A percentile compares a stretch with the other conserved stretches of the same genome.
Conservation (phyloP, 192 early-diverging fungal species). For the Coemansia sp. region DNA sequence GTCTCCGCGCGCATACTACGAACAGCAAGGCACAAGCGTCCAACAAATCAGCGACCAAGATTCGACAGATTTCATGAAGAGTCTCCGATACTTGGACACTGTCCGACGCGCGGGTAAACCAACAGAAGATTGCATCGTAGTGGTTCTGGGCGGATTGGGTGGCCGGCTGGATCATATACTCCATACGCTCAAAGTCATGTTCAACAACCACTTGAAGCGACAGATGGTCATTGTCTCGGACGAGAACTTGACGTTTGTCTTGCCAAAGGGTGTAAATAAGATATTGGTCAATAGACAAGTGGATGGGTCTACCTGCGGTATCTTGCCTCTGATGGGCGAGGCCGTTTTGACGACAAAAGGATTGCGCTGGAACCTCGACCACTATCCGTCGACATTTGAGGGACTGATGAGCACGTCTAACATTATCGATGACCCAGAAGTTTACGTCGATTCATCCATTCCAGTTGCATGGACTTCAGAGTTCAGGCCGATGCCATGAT, state of each 20-base stretch:
- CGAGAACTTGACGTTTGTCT: conserved; percentile 67
- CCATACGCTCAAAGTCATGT: conserved; percentile 74
- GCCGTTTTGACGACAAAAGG: conserved; percentile 72
- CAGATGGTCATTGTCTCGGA: conserved; percentile 69
- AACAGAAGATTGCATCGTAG: conserved; percentile 55
- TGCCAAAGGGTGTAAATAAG: conserved; percentile 67
- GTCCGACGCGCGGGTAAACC: conserved; percentile 9
- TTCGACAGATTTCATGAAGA: conserved; percentile 93
- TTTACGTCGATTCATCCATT: conserved; percentile 69
- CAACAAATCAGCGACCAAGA: conserved; percentile 57
- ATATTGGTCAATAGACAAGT: conserved; percentile 64
- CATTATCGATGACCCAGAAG: conserved; percentile 59
- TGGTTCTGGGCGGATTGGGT: conserved; percentile 82
- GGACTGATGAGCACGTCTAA: conserved; percentile 87
- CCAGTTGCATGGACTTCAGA: conserved; percentile 86
- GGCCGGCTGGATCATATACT: conserved; percentile 93
- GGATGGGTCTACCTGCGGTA: conserved; percentile 87
- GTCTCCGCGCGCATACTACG: conserved; percentile 68
- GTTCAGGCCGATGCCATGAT: conserved; percentile 36
- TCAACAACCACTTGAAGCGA: conserved; percentile 60
- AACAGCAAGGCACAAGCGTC: conserved; percentile 25
- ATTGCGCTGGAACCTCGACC: conserved; percentile 78
- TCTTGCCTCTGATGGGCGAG: conserved; percentile 74
- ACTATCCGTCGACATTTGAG: conserved; percentile 65
- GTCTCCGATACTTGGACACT: conserved; percentile 59